Base-by-base conservation (phyloP, 495 filamentous ascomycete genomes). In the Alectoria sarmentosa region DNA sequence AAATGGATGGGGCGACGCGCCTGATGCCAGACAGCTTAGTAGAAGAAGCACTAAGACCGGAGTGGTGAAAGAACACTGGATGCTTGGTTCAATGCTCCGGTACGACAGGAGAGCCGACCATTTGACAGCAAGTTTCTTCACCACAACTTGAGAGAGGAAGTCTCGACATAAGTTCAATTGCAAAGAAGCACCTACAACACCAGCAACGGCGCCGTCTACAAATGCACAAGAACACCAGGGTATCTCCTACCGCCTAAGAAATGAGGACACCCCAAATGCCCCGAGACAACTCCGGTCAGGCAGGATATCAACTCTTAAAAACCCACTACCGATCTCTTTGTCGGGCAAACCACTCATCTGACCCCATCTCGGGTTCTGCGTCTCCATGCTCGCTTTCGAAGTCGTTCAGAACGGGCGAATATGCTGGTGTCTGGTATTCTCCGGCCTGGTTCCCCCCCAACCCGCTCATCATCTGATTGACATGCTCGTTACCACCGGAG, bases 321-420 rank as follows among this genome's bases (percentile, higher is more conserved):
- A 38, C 23, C 17, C 52, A 46, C 13, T 36, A 62, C 17, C 60
- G 42, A 10, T 66, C 46, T 30, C 59, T 63, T 21, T 64, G 58
- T 48, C 54, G 57, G 19, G 64, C 38, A 65, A 63, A 56, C 67
- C 67, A 69, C 15, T 60, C 60, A 14, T 69, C 67, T 11, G 65
- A 65, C 23, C 65, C 67, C 19, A 57, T 48, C n/a, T 60, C 61
- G 8, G 63, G 42, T 38, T 63, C 57, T 28, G 44, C 42, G 44
- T 65, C 63, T 30, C 17, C 63, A 41, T 65, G 63, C 13, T 65
- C 63, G 26, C 63, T 65, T 36, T 65, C 63, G 30, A 65, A 65
- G 30, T 65, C 63, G 17, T 65, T 54, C 23, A 65, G 26, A 4
- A 59, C 57, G 32, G 63, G 63, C 23, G 63, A 65, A 60, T 38